Evolutionary conservation across 202 grass and related monocot genomes (phyloP), one percentile per base, ranked within the genome.

Genomic region (Panicum virgatum): DNA sequence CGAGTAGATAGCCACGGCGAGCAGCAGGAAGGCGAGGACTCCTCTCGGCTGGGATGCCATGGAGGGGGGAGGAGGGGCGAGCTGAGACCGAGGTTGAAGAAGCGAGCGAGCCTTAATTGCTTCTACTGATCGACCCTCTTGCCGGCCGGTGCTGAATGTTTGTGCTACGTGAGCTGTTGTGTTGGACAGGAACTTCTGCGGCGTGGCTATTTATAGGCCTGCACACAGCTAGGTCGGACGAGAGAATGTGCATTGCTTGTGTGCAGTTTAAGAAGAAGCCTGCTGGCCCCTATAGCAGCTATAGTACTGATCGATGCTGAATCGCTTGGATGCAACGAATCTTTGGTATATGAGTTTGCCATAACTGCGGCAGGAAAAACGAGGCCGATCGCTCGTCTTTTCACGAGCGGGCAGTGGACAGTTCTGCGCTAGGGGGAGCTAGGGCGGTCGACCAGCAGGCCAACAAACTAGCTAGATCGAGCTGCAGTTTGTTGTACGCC

Each of bases 361-460:
- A 69, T 86, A 69, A 82, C 48, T 73, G 65, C 72, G 22, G 87
- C 13, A 60, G 73, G 23, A n/a, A 77, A 70, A 85, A 86, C 67
- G 73, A 86, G 83, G 73, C 29, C 61, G 78, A 89, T 89, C 32
- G 48, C 83, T 89, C 78, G 83, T 15, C 66, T 82, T 89, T 73
- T 73, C 83, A 82, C 23, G 62, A 36, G 54, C 5, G 50, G 72
- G 59, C 62, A 76, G 48, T 62, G 57, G 72, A 40, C 82, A 50
- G 57, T 81, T 76, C 65, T 29, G 50, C 62, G 20, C 25, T 64
- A 50, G n/a, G 72, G 72, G 30, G 8, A 32, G 16, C 20, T 34
- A 5, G 32, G 32, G 57, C 57, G 19, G 25, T 46, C 62, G 75
- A 51, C 34, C 25, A 15, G 7, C 66, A 62, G 44, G 27, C 47